Evolutionary conservation across 495 filamentous ascomycete genomes (phyloP), one percentile per base, ranked within the genome.

Genomic region (Penicillium bialowiezense): DNA sequence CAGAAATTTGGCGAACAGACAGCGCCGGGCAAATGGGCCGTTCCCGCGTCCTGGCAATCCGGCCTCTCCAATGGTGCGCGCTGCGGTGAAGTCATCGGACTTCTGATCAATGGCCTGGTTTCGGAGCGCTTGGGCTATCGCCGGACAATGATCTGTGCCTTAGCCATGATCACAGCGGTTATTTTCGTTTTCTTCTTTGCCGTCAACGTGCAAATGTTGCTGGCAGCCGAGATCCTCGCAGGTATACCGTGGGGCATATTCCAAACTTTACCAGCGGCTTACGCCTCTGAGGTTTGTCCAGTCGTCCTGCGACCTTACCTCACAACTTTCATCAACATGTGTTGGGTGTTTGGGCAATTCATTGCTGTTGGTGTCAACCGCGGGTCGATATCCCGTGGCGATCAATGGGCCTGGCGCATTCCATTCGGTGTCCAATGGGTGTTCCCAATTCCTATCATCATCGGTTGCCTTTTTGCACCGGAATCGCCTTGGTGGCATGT

Each of bases 401-500:
- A 79, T 36, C 53, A 80, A 44, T 85, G 81, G 81, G 73, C 74
- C 3, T 85, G 83, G 58, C 72, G 79, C 13, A 77, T 81, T 40
- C 79, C 81, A 0, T 88, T 86, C 50, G 81, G 78, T 5, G 60
- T 88, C 4, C 86, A 90, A 63, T 89, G 86, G 86, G 80, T 86
- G 60, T 89, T 85, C 83, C 84, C 85, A 0, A 63, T 84, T 1
- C 83, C 86, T 3, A 75, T 89, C 8, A 73, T 84, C 28, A 67
- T 85, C 34, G 80, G 81, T 31, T 77, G 83, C 58, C 70, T 73
- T 23, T 76, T 86, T 28, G 84, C 82, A 1, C 87, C 87, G 3
- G 87, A 90, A 61, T 80, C 73, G 0, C 86, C 87, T 0, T 89
- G 84, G 85, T 88, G 86, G 85, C 76, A 86, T 13, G 82, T 90